Evolutionary conservation across 2,329 filamentous ascomycete genomes (phyloP).

Genomic region (Pseudocercospora musae): DNA sequence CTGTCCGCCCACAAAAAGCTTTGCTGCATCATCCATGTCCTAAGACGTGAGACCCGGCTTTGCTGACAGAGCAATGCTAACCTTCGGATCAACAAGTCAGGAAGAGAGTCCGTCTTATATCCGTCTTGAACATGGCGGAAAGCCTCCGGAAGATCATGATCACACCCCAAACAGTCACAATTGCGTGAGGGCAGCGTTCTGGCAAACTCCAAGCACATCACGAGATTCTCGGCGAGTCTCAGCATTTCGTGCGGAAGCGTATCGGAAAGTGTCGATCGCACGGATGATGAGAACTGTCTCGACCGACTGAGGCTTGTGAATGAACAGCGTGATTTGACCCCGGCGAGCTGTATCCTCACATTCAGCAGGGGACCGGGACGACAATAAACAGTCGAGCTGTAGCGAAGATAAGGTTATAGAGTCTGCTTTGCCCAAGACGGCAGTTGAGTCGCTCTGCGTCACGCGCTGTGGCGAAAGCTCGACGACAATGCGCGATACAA

Average conservation of each 20-base stretch:
- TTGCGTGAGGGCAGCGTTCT: not conserved
- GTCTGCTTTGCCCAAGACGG: not conserved
- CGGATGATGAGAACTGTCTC: not conserved
- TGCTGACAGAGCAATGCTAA: not conserved
- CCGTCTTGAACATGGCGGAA: no score
- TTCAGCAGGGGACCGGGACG: no score
- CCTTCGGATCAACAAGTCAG: not conserved
- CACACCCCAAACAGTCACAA: not conserved
- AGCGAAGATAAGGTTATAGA: no score
- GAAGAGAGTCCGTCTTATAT: not conserved
- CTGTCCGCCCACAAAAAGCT: not conserved
- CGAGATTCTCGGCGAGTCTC: not conserved
- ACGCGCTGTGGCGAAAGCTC: not conserved
- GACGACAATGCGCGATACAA: not conserved
- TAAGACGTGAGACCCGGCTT: not conserved
- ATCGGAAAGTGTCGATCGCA: not conserved
- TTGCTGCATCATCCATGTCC: not conserved
- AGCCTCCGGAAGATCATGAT: not conserved
- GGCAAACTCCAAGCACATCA: not conserved
- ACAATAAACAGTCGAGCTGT: no score
- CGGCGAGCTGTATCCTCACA: no score
- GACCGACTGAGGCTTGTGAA: not conserved
- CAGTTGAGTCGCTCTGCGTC: not conserved
- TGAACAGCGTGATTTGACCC: not conserved
- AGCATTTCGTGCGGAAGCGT: not conserved